Conservation (phyloP, 345 rosid species). For the Kandelia obovata region DNA sequence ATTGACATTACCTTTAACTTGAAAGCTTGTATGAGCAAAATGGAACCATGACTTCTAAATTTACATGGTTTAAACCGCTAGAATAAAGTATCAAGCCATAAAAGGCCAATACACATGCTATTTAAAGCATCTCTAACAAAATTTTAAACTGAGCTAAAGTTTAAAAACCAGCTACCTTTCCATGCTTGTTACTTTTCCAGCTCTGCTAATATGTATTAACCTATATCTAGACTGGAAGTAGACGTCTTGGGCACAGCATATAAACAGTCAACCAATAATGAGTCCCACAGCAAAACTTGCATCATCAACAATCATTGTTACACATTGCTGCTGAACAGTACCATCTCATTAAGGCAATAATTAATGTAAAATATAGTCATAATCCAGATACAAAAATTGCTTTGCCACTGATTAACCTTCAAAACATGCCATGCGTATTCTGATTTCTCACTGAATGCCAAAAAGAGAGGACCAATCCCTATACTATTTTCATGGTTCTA, state of each 20-base stretch:
- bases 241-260: not conserved
- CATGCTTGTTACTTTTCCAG: not conserved
- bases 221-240: not conserved
- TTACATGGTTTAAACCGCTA: too few species aligned
- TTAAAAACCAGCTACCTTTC: conserved; percentile 3
- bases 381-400: not conserved
- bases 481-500: not conserved
- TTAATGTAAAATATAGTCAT: not conserved
- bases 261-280: not conserved
- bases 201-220: not conserved
- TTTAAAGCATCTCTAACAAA: not conserved
- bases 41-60: not conserved
- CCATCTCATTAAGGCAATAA: not conserved
- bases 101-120: too few species aligned
- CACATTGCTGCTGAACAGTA: not conserved
- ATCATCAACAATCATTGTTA: not conserved
- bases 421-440: too few species aligned
- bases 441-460: too few species aligned
- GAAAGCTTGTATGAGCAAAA: not conserved
- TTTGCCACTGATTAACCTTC: not conserved
- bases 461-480: too few species aligned
- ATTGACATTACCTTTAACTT: not conserved
- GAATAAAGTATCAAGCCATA: too few species aligned
- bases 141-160: not conserved
- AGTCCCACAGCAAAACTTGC: not conserved